phyloP scores from a whole-genome alignment of 257 asterid species.

The Perilla frutescens region DNA sequence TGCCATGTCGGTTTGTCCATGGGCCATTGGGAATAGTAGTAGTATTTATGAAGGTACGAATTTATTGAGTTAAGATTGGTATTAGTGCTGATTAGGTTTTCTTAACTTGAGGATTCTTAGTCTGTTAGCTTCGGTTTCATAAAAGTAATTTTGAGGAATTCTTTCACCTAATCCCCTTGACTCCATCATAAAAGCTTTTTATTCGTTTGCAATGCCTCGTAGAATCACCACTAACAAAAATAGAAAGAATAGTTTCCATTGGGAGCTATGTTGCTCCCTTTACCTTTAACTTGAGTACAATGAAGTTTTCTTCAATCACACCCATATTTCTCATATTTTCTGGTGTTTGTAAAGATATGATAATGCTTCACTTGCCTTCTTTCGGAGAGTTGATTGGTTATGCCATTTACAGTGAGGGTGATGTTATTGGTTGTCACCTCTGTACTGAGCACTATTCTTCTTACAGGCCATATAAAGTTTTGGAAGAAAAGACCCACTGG shows the following conservation, averaged over 20 bases:
- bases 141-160: neutral
- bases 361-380: constrained; percentile 6
- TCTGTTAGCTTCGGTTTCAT: neutral
- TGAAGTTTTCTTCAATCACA: neutral
- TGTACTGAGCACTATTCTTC: constrained; percentile 27
- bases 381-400: constrained; percentile 16
- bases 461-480: constrained; percentile 91
- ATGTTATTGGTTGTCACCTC: constrained; percentile 2
- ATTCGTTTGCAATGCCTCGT: neutral
- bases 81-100: neutral
- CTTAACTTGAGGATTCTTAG: neutral
- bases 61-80: neutral
- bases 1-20: no score
- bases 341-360: neutral
- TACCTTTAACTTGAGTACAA: constrained; percentile 6
- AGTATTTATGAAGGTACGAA: no score
- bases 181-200: neutral
- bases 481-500: constrained; percentile 93
- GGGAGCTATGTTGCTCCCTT: constrained; percentile 16
- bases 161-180: neutral
- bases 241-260: neutral
- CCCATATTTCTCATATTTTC: constrained; percentile 1
- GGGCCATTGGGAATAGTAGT: no score
- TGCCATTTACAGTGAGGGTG: neutral
- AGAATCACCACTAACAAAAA: constrained; percentile 3